phyloP scores from a whole-genome alignment of 768 basidiomycete species.

The Tulasnella sp. region DNA sequence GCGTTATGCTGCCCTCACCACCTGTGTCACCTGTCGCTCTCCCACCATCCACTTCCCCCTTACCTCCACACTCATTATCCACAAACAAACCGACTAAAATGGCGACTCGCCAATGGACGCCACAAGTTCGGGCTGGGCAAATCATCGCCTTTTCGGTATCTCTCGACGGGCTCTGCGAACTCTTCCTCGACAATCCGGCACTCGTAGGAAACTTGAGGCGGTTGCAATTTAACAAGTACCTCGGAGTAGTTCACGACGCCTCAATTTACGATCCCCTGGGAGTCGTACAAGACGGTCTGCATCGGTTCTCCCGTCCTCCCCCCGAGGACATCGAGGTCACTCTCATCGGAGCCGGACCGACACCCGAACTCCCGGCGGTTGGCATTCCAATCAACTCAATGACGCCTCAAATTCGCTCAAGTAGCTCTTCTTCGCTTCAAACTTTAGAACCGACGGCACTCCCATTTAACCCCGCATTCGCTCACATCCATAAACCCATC shows the following conservation, averaged over 20 bases:
- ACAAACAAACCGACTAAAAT: background rate
- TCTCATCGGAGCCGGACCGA: background rate
- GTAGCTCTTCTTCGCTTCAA: background rate
- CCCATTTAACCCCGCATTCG: background rate
- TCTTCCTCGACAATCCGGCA: background rate
- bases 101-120: background rate
- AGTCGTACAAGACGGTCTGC: background rate
- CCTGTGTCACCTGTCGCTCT: background rate
- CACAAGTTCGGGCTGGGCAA: background rate
- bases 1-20: background rate
- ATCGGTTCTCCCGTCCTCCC: background rate
- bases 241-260: background rate
- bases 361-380: background rate
- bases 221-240: background rate
- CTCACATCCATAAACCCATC: background rate
- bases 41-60: background rate
- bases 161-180: background rate
- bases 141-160: background rate
- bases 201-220: background rate
- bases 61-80: background rate
- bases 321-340: background rate
- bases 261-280: background rate
- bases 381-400: conserved; percentile 2
- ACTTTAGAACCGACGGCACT: background rate
- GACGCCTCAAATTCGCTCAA: background rate